Conservation (phyloP, 257 asterid species). For the Primulina tabacum region DNA sequence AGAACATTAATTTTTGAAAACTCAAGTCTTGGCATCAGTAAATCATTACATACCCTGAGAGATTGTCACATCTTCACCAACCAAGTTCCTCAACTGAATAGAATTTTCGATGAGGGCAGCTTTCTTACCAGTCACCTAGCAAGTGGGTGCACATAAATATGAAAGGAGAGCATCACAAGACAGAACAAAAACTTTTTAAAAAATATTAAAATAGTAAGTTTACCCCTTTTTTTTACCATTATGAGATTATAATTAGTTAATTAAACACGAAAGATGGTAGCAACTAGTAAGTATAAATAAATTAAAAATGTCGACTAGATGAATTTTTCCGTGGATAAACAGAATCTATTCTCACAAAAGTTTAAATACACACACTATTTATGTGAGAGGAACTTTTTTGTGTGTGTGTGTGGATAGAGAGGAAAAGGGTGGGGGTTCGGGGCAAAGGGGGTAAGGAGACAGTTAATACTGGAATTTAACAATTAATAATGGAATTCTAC, state of each 20-base stretch:
- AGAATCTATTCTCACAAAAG: background rate
- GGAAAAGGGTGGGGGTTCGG: background rate
- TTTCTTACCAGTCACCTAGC: slow-evolving; percentile 86
- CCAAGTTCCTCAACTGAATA: slow-evolving; percentile 61
- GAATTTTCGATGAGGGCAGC: slow-evolving; percentile 75
- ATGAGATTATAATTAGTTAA: too few relatives aligned
- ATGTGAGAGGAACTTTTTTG: background rate
- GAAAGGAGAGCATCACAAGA: slow-evolving; percentile 17
- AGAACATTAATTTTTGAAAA: slow-evolving; percentile 7
- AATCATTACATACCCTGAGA: slow-evolving; percentile 60
- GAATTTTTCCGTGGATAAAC: background rate
- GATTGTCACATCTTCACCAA: slow-evolving; percentile 72
- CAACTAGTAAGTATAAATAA: background rate
- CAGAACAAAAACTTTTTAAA: background rate
- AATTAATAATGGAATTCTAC: slow-evolving; percentile 32
- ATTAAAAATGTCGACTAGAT: slow-evolving; percentile 13
- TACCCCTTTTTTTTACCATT: slow-evolving; percentile 3
- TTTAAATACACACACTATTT: background rate
- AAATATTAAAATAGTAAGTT: background rate
- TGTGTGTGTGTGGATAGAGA: background rate
- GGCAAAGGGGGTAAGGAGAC: background rate
- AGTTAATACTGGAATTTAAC: background rate
- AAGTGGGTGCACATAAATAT: slow-evolving; percentile 22
- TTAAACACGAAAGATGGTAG: too few relatives aligned
- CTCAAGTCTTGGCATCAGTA: slow-evolving; percentile 22